Conservation (phyloP, 495 filamentous ascomycete genomes). For the Penicillium alfredii region DNA sequence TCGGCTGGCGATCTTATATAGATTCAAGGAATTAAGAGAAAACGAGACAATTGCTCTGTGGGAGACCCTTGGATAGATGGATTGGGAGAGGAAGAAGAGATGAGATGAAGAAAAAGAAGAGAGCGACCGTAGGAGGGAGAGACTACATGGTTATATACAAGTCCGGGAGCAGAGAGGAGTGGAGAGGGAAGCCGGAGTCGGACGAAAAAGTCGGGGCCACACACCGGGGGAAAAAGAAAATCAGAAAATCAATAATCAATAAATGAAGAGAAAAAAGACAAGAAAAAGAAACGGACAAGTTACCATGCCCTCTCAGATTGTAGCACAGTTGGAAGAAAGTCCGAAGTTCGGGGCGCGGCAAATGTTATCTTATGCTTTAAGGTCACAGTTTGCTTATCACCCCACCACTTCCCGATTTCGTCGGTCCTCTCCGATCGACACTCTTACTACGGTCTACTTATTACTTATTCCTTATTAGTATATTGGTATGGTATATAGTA, state of each 20-base stretch:
- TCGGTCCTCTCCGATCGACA: conserved; percentile 28
- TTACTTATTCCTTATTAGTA: no score
- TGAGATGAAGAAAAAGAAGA: conserved; percentile 11
- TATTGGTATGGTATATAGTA: no score
- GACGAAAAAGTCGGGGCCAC: conserved; percentile 22
- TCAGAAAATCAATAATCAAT: conserved; percentile 9
- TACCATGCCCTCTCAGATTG: no score
- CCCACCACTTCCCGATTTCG: not conserved
- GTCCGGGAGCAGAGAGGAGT: conserved; percentile 9
- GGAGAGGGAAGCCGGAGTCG: conserved; percentile 30
- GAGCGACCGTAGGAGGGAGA: conserved; percentile 5
- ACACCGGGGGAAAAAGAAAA: conserved; percentile 11
- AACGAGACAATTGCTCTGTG: no score
- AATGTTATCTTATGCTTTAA: conserved; percentile 37
- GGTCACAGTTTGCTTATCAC: conserved; percentile 42
- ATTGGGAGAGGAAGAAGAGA: conserved; percentile 8
- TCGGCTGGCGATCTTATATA: conserved; percentile 7
- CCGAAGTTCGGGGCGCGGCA: conserved; percentile 34
- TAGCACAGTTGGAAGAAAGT: conserved; percentile 23
- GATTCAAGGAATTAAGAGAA: conserved; percentile 5
- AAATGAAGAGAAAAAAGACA: no score
- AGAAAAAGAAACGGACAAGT: no score
- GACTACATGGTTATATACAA: conserved; percentile 17
- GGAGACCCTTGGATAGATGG: no score
- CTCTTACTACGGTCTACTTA: no score